Evolutionary conservation across 2,329 filamentous ascomycete genomes (phyloP), one percentile per base, ranked within the genome.

Genomic region (Aspergillus caelatus): DNA sequence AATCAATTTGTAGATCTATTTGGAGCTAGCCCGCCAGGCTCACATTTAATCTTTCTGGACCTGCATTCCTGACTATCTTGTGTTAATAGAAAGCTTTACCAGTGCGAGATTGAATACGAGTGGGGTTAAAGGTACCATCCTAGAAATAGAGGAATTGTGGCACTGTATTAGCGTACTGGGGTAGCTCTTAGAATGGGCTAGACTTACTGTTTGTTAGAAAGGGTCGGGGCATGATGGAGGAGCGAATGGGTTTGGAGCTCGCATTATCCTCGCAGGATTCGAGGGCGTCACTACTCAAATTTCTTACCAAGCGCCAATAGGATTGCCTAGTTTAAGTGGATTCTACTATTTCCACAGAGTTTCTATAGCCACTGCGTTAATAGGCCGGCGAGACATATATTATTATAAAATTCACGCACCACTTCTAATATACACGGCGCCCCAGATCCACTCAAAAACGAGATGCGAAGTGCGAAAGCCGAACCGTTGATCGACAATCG

Each of bases 11-110:
- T 43, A 4, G 26, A 6, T 36, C 16, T 2, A 34, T 12, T 12
- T 4, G 53, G 2, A n/a, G 23, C 43, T 50, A 28, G 12, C 3
- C 21, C n/a, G 26, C 2, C 4, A 2, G 28, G 14, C 48, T n/a
- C 11, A 64, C 62, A 64, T 41, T 62, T 62, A 12, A 64, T 19
- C 30, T 61, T 64, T 41, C 62, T 55, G 30, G 19, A 54, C n/a
- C 62, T 58, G 32, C 62, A 64, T 28, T 39, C 19, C 32, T 64
- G 46, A 46, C 62, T 64, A 36, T 34, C 6, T 48, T 5, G 14
- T 16, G 32, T 55, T 39, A 55, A 21, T 32, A 19, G 11, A 32
- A 32, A 32, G 28, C 28, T 26, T 6, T 23, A 5, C n/a, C n/a
- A 9, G 32, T 14, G 4, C 16, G 2, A 34, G 10, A 32, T 11